Conservation (phyloP, 2,329 filamentous ascomycete genomes). For the Lachnum nothofagi region DNA sequence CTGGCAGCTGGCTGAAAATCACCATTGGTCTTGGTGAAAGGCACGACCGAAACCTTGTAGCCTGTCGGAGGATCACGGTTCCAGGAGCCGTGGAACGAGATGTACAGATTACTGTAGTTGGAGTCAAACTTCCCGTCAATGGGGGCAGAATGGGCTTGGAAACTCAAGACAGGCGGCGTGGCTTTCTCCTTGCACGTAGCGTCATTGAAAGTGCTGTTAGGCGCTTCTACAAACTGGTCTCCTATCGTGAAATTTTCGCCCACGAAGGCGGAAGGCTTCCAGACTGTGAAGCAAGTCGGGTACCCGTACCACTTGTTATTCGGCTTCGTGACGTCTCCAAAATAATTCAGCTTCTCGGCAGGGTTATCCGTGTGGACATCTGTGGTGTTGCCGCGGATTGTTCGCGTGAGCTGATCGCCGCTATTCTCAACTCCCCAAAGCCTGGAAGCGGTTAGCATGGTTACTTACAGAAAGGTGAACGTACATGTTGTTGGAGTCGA, state of each 20-base stretch:
- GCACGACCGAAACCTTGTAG: slow-evolving; percentile 16
- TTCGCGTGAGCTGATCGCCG: slow-evolving; percentile 13
- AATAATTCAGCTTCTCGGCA: slow-evolving; percentile 19
- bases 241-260: slow-evolving; percentile 14
- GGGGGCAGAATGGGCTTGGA: slow-evolving; percentile 20
- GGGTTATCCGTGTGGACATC: slow-evolving; percentile 20
- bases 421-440: slow-evolving; percentile 17
- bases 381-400: slow-evolving; percentile 5
- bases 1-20: slow-evolving; percentile 8
- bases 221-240: slow-evolving; percentile 18
- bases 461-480: neutral
- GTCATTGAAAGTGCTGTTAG: slow-evolving; percentile 18
- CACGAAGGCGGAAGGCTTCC: slow-evolving; percentile 14
- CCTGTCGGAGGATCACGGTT: slow-evolving; percentile 14
- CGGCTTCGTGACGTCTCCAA: slow-evolving; percentile 16
- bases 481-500: slow-evolving; percentile 4
- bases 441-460: neutral
- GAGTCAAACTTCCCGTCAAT: slow-evolving; percentile 19
- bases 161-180: slow-evolving; percentile 11
- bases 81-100: slow-evolving; percentile 21
- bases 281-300: slow-evolving; percentile 21
- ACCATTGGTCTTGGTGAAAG: slow-evolving; percentile 16
- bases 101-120: slow-evolving; percentile 13
- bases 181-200: slow-evolving; percentile 11
- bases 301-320: slow-evolving; percentile 20